Conservation (phyloP, 441 rosid genomes). For the Rhodomyrtus psidioides region DNA sequence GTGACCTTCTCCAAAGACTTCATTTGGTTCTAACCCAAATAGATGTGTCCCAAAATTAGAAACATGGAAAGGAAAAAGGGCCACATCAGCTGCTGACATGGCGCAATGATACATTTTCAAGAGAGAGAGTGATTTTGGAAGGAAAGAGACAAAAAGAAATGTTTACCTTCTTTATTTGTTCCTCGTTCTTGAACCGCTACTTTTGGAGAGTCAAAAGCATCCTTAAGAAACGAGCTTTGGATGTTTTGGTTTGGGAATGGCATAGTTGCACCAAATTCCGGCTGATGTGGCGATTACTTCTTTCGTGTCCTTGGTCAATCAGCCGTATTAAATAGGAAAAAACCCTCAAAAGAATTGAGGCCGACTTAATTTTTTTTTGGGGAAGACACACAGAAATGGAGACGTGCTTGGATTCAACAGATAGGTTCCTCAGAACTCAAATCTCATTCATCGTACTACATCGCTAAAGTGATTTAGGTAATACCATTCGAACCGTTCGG, state of each 20-base stretch:
- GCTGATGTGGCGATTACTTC: neutral
- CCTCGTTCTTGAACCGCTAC: neutral
- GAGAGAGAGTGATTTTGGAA: neutral
- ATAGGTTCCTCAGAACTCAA: neutral
- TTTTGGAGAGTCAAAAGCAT: neutral
- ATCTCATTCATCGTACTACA: neutral
- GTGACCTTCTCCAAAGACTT: neutral
- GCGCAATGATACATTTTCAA: neutral
- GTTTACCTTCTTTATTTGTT: neutral
- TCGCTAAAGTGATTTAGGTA: neutral
- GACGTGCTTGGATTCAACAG: neutral
- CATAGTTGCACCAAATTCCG: neutral
- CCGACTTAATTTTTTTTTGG: neutral
- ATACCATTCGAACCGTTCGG: neutral
- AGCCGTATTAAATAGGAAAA: neutral
- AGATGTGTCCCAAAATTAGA: neutral
- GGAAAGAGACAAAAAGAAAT: neutral
- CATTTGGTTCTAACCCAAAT: neutral
- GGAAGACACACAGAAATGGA: no score
- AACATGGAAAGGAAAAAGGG: neutral
- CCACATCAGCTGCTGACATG: no score
- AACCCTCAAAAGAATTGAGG: neutral
- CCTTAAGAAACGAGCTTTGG: neutral
- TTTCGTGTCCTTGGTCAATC: neutral
- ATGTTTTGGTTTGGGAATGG: neutral